Conservation (phyloP, 306 rosid genomes). For the Sicyos edulis region DNA sequence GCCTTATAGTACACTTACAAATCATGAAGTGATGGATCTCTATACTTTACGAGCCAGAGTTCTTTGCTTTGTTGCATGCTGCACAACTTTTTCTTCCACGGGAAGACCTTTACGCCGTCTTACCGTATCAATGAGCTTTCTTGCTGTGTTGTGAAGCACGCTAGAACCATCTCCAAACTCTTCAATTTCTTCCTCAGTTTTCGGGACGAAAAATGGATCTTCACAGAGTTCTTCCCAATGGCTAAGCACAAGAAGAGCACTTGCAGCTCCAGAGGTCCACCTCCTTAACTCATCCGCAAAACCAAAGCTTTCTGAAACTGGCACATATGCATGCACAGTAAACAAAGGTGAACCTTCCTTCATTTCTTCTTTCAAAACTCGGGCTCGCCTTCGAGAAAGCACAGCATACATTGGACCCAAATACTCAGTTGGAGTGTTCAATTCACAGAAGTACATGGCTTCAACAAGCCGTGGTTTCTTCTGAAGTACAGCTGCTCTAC, state of each 20-base stretch:
- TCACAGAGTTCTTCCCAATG: slow-evolving; percentile 86
- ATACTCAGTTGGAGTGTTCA: slow-evolving; percentile 66
- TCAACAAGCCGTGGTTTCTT: slow-evolving; percentile 79
- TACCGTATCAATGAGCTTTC: slow-evolving; percentile 68
- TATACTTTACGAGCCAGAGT: slow-evolving; percentile 82
- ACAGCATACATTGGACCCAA: slow-evolving; percentile 88
- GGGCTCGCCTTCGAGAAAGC: slow-evolving; percentile 74
- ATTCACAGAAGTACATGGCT: slow-evolving; percentile 89
- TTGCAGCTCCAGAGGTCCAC: slow-evolving; percentile 79
- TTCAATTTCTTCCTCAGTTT: slow-evolving; percentile 72
- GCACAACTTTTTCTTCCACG: slow-evolving; percentile 88
- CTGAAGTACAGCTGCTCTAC: slow-evolving; percentile 75
- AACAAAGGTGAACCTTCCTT: slow-evolving; percentile 94
- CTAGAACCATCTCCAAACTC: slow-evolving; percentile 95
- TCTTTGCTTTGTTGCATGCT: slow-evolving; percentile 88
- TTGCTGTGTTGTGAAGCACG: slow-evolving; percentile 82
- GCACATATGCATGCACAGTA: slow-evolving; percentile 78
- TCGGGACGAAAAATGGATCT: slow-evolving; percentile 40
- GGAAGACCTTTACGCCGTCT: slow-evolving; percentile 82
- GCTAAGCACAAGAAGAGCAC: slow-evolving; percentile 81
- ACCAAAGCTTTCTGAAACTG: slow-evolving; percentile 87
- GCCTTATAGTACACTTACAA: not conserved
- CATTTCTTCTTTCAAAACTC: slow-evolving; percentile 79
- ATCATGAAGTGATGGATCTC: slow-evolving; percentile 11
- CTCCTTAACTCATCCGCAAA: slow-evolving; percentile 84